Conservation (phyloP, 192 early-diverging fungal genomes). For the Gigaspora rosea region DNA sequence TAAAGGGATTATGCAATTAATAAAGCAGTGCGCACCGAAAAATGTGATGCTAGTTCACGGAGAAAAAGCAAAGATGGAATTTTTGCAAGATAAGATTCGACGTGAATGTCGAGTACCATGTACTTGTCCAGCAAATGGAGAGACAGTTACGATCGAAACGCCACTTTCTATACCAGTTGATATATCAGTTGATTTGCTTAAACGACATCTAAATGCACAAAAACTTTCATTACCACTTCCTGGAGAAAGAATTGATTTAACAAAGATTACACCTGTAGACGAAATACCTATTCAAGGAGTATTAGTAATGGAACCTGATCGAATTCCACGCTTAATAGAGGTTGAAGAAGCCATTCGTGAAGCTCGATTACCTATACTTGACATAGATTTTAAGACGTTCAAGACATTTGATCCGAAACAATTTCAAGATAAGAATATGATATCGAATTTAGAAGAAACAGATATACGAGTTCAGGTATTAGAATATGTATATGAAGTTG, state of each 20-base stretch:
- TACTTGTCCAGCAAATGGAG: slow-evolving; percentile 89
- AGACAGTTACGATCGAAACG: slow-evolving; percentile 68
- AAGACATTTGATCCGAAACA: slow-evolving; percentile 41
- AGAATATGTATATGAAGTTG: slow-evolving; percentile 39
- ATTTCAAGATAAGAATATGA: slow-evolving; percentile 12
- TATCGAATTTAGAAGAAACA: slow-evolving; percentile 4
- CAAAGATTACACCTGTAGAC: slow-evolving; percentile 36
- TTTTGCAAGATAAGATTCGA: slow-evolving; percentile 78
- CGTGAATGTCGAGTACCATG: slow-evolving; percentile 81
- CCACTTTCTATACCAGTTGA: slow-evolving; percentile 66
- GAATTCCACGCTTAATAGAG: slow-evolving; percentile 43
- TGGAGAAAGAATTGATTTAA: slow-evolving; percentile 13
- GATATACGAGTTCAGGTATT: slow-evolving; percentile 25
- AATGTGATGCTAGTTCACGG: slow-evolving; percentile 96
- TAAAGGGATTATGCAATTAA: slow-evolving; percentile 96
- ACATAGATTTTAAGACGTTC: slow-evolving; percentile 41
- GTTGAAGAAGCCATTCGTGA: slow-evolving; percentile 38
- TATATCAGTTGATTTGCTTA: slow-evolving; percentile 49
- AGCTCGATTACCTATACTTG: slow-evolving; percentile 37
- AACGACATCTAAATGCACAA: slow-evolving; percentile 39
- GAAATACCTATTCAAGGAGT: slow-evolving; percentile 48
- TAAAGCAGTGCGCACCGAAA: slow-evolving; percentile 83
- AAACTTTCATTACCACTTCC: slow-evolving; percentile 32
- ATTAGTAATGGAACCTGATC: slow-evolving; percentile 45
- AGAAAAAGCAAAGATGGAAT: slow-evolving; percentile 87